Base-by-base conservation (phyloP, 1,139 yeast genomes). In the Pichia sp. region DNA sequence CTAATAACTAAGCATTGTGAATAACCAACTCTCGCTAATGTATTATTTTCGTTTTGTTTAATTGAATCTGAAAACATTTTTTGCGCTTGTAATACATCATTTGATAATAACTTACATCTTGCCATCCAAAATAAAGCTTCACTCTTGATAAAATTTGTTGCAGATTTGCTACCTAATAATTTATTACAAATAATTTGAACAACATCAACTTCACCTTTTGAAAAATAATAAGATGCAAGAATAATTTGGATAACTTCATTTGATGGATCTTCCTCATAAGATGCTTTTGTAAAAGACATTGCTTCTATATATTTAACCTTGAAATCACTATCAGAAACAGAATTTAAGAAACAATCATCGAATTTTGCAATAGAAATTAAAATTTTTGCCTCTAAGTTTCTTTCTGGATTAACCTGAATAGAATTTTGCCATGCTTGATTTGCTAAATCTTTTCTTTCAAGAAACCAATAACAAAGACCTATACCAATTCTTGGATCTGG, bases 401-500 rank as follows among this genome's bases (percentile, higher is more conserved):
- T 64, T 14, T 59, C 62, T 5, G 85, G 80, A 57, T 87, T 80
- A 49, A 91, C 70, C 64, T 85, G 87, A 45, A 84, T 70, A 1
- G 89, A 76, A 62, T 98, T 79, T 58, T 80, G 78, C 98, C 98
- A 95, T 0, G 98, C 84, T 46, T 73, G 73, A 11, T 78, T 65
- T 0, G 99, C 98, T 74, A 89, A 79, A 46, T 77, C 77, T 58
- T 80, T 79, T 65, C 89, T 96, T 52, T 84, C 85, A 55, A 93
- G 73, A 56, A 82, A 81, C 97, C 97, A 93, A 66, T 84, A 91
- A 68, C 98, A 91, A 61, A 93, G 73, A 43, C 99, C 99, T 58
- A 93, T 83, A 28, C 99, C 99, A 54, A 93, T 78, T 69, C 99
- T 77, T 25, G 99, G 96, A 68, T 93, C 99, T 1, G 98, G 98